A percentile compares a stretch with the other conserved stretches of the same genome.
Conservation (phyloP, 805 yeast species). For the Candida saitoana region DNA sequence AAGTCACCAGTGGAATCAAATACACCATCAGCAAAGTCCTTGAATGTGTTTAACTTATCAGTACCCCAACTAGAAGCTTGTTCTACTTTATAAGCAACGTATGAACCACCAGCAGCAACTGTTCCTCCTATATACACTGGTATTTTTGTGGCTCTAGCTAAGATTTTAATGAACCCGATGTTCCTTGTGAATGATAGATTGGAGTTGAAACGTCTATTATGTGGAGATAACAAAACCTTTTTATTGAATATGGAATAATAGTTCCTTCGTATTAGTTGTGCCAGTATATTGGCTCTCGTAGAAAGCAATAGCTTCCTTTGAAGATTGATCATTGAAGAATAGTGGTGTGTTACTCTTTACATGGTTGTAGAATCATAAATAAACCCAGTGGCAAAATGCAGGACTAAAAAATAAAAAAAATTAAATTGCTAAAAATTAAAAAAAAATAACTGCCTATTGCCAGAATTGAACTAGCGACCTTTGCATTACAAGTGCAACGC, state of each 20-base stretch:
- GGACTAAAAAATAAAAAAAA: background rate
- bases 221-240: background rate
- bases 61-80: constrained; percentile 73
- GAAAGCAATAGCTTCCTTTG: constrained; percentile 1
- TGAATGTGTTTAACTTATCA: constrained; percentile 59
- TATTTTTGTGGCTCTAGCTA: constrained; percentile 51
- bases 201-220: constrained; percentile 1
- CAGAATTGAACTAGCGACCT: constrained; percentile 94
- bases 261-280: background rate
- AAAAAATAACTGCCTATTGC: constrained; percentile 59
- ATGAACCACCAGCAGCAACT: constrained; percentile 90
- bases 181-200: constrained; percentile 16
- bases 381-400: background rate
- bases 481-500: constrained; percentile 99
- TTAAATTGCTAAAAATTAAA: constrained; percentile 3
- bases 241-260: background rate
- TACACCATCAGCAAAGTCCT: constrained; percentile 57
- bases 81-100: constrained; percentile 85
- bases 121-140: constrained; percentile 90
- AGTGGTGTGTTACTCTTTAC: background rate
- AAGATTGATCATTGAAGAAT: background rate
- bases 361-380: background rate
- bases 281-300: background rate
- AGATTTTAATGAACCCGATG: constrained; percentile 42
- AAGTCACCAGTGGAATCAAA: constrained; percentile 47